phyloP scores from a whole-genome alignment of 2,329 filamentous ascomycete genomes.

The Fusarium gaditjirri region DNA sequence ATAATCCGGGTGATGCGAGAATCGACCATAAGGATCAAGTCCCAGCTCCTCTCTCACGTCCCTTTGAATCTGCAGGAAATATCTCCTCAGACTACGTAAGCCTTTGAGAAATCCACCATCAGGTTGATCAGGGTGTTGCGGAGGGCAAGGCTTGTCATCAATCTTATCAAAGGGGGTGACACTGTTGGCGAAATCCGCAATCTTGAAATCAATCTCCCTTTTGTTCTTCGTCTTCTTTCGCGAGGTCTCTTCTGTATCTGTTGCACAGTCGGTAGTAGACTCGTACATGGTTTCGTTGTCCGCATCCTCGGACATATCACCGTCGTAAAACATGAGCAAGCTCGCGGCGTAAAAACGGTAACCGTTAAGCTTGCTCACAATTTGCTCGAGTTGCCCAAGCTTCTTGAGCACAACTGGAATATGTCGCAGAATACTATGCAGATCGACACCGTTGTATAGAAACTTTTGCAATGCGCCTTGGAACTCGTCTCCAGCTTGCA shows the following conservation, averaged over 20 bases:
- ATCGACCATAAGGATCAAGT: slow-evolving; percentile 51
- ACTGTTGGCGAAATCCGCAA: slow-evolving; percentile 98
- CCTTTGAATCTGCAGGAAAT: slow-evolving; percentile 87
- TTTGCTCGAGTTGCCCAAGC: slow-evolving; percentile 82
- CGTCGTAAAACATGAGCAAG: slow-evolving; percentile 95
- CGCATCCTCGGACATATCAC: slow-evolving; percentile 68
- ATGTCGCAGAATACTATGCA: slow-evolving; percentile 82
- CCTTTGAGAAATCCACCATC: slow-evolving; percentile 92
- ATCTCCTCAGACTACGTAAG: slow-evolving; percentile 78
- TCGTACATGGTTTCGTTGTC: slow-evolving; percentile 65
- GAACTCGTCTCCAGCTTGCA: slow-evolving; percentile 90
- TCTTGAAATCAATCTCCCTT: slow-evolving; percentile 87
- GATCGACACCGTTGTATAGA: slow-evolving; percentile 87
- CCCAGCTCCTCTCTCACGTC: slow-evolving; percentile 72
- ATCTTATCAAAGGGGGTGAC: slow-evolving; percentile 85
- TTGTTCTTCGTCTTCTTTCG: slow-evolving; percentile 61
- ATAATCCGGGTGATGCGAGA: slow-evolving; percentile 35
- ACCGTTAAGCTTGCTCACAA: slow-evolving; percentile 80
- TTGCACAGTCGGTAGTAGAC: slow-evolving; percentile 68
- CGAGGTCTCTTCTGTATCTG: slow-evolving; percentile 66
- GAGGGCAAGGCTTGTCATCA: slow-evolving; percentile 76
- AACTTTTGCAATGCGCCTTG: slow-evolving; percentile 89
- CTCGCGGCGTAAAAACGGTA: slow-evolving; percentile 97
- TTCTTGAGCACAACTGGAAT: slow-evolving; percentile 90
- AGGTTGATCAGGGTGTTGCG: slow-evolving; percentile 80